A percentile compares a stretch with the other conserved stretches of the same genome.
These are phyloP conservation scores for Euphorbia lathyris DNA, from an alignment of 345 rosid species.

Conservation along the genomic window DNA sequence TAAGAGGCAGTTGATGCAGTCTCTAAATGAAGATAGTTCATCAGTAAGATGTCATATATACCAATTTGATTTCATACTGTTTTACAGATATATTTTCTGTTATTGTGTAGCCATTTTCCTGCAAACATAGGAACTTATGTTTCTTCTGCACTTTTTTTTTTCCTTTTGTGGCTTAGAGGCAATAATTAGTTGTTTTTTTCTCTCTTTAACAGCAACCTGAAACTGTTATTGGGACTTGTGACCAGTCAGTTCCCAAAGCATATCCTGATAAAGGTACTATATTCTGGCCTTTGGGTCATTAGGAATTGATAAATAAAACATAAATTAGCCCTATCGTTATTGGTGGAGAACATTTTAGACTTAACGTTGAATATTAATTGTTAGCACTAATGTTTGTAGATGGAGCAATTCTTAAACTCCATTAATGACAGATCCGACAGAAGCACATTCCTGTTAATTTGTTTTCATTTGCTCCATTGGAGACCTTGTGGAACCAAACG, in stretches of 20 bases:
- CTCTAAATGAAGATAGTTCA: conserved; percentile 67
- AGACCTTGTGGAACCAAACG: no score
- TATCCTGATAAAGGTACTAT: conserved; percentile 54
- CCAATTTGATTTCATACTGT: neutral
- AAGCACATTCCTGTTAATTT: no score
- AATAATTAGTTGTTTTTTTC: neutral
- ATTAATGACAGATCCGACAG: no score
- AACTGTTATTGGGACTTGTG: conserved; percentile 56
- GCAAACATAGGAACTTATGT: conserved; percentile 6
- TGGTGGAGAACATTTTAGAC: no score
- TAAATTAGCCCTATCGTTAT: no score
- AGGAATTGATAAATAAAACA: no score
- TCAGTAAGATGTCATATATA: conserved; percentile 46
- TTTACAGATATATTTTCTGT: conserved; percentile 1
- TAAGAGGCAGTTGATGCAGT: conserved; percentile 91
- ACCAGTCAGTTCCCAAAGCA: conserved; percentile 55
- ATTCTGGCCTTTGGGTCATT: conserved; percentile 5
- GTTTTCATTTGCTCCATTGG: no score
- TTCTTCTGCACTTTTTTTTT: conserved; percentile 11
- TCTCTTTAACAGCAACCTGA: conserved; percentile 44
- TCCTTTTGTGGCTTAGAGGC: neutral
- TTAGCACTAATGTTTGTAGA: no score
- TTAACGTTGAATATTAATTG: no score
- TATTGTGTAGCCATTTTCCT: neutral
- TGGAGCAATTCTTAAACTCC: no score